These are phyloP conservation scores for Miscanthus lutarioriparius DNA, from an alignment of 176 grass and related monocot species.

Conservation along the genomic window DNA sequence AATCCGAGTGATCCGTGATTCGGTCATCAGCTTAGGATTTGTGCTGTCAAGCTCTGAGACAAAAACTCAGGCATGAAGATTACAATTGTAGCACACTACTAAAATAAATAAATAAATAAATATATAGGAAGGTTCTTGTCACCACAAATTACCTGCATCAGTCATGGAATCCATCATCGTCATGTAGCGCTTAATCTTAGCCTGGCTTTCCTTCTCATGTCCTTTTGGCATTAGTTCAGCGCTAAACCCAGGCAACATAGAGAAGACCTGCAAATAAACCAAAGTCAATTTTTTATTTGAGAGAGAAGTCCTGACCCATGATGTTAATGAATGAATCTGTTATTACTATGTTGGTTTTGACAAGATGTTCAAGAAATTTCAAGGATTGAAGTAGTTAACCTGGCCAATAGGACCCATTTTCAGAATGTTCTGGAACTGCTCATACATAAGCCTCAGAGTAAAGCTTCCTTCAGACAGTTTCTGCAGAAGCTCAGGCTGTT, in stretches of 20 bases:
- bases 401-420: constrained; percentile 96
- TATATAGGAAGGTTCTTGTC: neutral
- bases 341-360: neutral
- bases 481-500: constrained; percentile 88
- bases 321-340: neutral
- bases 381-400: constrained; percentile 46
- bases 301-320: neutral
- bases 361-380: constrained; percentile 6
- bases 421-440: constrained; percentile 83
- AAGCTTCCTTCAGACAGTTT: constrained; percentile 94
- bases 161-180: constrained; percentile 99
- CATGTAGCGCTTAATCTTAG: constrained; percentile 98
- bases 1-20: constrained; percentile 65
- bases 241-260: constrained; percentile 93
- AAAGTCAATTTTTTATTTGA: neutral
- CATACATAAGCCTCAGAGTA: constrained; percentile 93
- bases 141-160: constrained; percentile 57
- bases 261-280: constrained; percentile 65
- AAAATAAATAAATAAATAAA: neutral
- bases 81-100: neutral
- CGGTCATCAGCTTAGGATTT: constrained; percentile 85
- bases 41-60: constrained; percentile 77
- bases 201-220: constrained; percentile 90
- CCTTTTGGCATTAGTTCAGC: constrained; percentile 93
- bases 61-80: neutral